Evolutionary conservation across 371 early-diverging fungal genomes (phyloP), one percentile per base, ranked within the genome.

Genomic region (Dichotomocladium elegans): DNA sequence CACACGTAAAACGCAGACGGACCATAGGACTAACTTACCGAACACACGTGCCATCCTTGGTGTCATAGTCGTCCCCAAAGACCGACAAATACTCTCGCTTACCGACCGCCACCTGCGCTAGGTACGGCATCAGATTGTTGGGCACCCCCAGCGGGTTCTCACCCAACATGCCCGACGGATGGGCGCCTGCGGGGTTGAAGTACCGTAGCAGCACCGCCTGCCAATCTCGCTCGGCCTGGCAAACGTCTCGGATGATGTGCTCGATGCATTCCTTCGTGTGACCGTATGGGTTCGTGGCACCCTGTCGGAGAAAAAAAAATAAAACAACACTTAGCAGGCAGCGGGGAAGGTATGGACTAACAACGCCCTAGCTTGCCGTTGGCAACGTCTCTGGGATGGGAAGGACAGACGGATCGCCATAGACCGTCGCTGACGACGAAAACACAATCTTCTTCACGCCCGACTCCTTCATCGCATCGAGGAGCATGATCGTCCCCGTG

Each of bases 171-270:
- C 94, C 94, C 22, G 88, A 85, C 22, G 84, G 80, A 66, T 93
- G 94, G 1, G 94, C 94, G 44, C 91, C 90, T 1, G 88, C 86
- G 21, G 95, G 95, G 72, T 94, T 94, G 51, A 94, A 94, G 79
- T 94, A 94, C 30, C 95, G 76, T 35, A 94, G 76, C 44, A 92
- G 66, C 43, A 82, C 80, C 7, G 86, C 88, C 37, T 81, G 85
- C 88, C 85, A 88, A 19, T 78, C 78, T 12, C 65, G 55, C 41
- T 80, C 72, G 21, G 88, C 86, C 11, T 65, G 63, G 61, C 82
- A 81, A 12, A 85, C 72, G 57, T 93, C 93, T 34, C 77, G 77
- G 60, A 93, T 82, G 26, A 92, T 83, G 58, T 82, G 77, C 57
- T 94, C 94, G 74, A 86, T 80, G 58, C 85, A 89, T 34, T 85